phyloP scores from a whole-genome alignment of 2,329 filamentous ascomycete genomes.

The Orbilia quercus region DNA sequence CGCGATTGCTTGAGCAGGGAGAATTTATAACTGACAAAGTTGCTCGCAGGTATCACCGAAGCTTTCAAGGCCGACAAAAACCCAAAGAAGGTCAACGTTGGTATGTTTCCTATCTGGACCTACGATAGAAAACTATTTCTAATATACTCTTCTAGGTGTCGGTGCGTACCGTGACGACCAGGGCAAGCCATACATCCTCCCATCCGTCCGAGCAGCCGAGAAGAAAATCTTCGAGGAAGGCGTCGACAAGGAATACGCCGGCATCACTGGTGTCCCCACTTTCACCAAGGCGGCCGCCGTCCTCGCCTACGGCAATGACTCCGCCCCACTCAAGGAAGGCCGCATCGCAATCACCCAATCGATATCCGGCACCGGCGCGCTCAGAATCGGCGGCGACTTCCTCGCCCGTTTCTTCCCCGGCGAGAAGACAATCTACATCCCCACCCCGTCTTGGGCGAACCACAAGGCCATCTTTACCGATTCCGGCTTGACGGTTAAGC shows the following conservation, averaged over 20 bases:
- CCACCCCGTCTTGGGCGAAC: constrained; percentile 96
- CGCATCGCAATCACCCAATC: constrained; percentile 63
- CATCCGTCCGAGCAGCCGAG: constrained; percentile 81
- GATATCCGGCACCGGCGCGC: constrained; percentile 95
- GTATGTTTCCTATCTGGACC: constrained; percentile 66
- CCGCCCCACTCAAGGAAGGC: constrained; percentile 83
- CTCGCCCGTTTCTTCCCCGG: constrained; percentile 87
- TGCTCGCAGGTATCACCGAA: constrained; percentile 51
- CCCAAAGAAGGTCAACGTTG: constrained; percentile 89
- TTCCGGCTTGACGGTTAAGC: constrained; percentile 79
- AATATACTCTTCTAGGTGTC: constrained; percentile 68
- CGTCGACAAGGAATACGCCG: constrained; percentile 97
- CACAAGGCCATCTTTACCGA: constrained; percentile 99
- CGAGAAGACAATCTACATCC: constrained; percentile 84
- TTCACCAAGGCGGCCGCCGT: constrained; percentile 92
- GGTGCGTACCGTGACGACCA: constrained; percentile 95
- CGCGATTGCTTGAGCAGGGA: constrained; percentile 7
- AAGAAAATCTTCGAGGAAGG: constrained; percentile 87
- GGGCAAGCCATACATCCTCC: constrained; percentile 96
- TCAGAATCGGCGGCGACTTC: constrained; percentile 93
- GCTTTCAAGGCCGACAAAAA: constrained; percentile 83
- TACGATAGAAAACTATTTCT: not conserved
- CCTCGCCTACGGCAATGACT: constrained; percentile 80
- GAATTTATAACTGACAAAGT: constrained; percentile 22
- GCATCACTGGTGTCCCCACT: constrained; percentile 85